These are phyloP conservation scores for Cercospora citrullina DNA, from an alignment of 2,329 filamentous ascomycete genomes.

Conservation along the genomic window DNA sequence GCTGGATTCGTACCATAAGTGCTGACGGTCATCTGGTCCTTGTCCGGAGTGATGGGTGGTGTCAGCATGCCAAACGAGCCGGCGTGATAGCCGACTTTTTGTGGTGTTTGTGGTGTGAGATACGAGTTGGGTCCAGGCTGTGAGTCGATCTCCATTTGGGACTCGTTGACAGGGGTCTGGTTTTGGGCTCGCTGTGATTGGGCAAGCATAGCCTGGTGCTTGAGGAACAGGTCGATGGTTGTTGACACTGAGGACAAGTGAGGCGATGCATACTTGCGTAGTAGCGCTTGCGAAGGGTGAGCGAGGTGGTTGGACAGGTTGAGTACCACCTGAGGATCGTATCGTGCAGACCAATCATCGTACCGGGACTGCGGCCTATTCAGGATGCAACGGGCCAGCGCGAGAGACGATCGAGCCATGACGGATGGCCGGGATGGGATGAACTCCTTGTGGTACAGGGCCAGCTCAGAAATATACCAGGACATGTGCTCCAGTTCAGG, in stretches of 20 bases:
- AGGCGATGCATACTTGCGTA: conserved; percentile 67
- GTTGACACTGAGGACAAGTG: conserved; percentile 66
- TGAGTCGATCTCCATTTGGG: conserved; percentile 31
- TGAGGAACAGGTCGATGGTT: conserved; percentile 66
- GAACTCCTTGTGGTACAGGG: conserved; percentile 94
- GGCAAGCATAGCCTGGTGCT: conserved; percentile 53
- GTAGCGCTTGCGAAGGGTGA: conserved; percentile 66
- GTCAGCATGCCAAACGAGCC: conserved; percentile 76
- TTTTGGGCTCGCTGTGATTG: conserved; percentile 30
- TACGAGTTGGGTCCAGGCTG: conserved; percentile 40
- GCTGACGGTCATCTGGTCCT: conserved; percentile 38
- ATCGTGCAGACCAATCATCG: conserved; percentile 73
- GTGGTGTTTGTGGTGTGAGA: conserved; percentile 73
- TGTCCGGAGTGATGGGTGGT: conserved; percentile 80
- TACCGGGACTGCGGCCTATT: conserved; percentile 70
- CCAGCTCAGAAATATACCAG: conserved; percentile 90
- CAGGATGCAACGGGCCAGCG: conserved; percentile 82
- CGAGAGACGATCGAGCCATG: conserved; percentile 83
- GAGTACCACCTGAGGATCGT: conserved; percentile 67
- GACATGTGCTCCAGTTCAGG: conserved; percentile 92
- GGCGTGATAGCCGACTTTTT: conserved; percentile 68
- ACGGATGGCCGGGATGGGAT: conserved; percentile 88
- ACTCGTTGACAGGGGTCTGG: conserved; percentile 30
- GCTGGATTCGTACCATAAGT: conserved; percentile 31
- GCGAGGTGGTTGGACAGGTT: conserved; percentile 65